phyloP scores from a whole-genome alignment of 768 basidiomycete genomes.

The Podaxis mareebaensis region DNA sequence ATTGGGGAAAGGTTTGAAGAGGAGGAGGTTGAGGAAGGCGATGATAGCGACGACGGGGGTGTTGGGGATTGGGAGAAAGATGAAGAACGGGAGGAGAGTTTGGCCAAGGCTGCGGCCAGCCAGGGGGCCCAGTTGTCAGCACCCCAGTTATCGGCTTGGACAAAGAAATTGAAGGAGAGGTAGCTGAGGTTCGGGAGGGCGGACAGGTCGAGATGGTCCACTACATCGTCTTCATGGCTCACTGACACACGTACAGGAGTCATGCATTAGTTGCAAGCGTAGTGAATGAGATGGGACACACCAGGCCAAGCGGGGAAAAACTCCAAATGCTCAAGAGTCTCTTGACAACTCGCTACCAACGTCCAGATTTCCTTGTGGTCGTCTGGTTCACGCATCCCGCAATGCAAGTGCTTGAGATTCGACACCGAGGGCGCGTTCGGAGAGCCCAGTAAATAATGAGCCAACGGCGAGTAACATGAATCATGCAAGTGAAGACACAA shows the following conservation, averaged over 20 bases:
- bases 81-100: background rate
- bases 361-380: conserved; percentile 1
- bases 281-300: background rate
- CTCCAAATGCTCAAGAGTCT: background rate
- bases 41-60: background rate
- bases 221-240: background rate
- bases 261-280: background rate
- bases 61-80: background rate
- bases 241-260: background rate
- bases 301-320: conserved; percentile 4
- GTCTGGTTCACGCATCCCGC: background rate
- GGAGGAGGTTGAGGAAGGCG: background rate
- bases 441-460: background rate
- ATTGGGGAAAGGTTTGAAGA: background rate
- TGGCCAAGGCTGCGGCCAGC: background rate
- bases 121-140: background rate
- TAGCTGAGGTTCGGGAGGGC: background rate
- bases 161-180: conserved; percentile 2
- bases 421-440: background rate
- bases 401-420: background rate
- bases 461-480: background rate
- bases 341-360: background rate
- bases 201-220: background rate
- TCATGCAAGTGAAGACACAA: conserved; percentile 4
- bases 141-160: background rate